Conservation (phyloP, 2,329 filamentous ascomycete genomes). For the Pseudogymnoascus sp. region DNA sequence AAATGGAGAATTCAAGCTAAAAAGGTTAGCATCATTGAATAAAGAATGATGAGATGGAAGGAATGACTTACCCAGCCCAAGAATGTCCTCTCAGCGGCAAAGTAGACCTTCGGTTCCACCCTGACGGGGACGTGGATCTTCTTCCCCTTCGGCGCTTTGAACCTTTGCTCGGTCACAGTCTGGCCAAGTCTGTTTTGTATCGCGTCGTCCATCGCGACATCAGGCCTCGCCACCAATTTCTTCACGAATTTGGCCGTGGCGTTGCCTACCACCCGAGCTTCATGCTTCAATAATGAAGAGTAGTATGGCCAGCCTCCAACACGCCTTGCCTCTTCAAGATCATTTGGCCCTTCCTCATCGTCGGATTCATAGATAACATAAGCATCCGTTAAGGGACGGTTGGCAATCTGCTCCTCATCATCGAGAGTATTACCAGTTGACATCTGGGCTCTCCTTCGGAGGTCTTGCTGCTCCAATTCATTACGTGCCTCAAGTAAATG, state of each 20-base stretch:
- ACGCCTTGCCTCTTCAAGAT: constrained; percentile 69
- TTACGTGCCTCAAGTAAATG: constrained; percentile 16
- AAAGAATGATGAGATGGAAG: constrained; percentile 3
- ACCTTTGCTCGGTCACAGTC: constrained; percentile 48
- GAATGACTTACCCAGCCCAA: constrained; percentile 69
- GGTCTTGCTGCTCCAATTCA: constrained; percentile 19
- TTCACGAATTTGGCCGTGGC: background rate
- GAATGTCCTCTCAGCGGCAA: constrained; percentile 93
- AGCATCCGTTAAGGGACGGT: constrained; percentile 54
- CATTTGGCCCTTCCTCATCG: constrained; percentile 67
- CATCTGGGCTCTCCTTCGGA: constrained; percentile 12
- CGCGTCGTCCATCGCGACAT: constrained; percentile 40
- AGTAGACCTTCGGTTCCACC: constrained; percentile 96
- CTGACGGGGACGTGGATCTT: constrained; percentile 93
- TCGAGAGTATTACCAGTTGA: constrained; percentile 46
- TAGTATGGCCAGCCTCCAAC: constrained; percentile 72
- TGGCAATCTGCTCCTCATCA: constrained; percentile 72
- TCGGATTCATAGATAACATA: constrained; percentile 89
- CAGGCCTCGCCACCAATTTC: constrained; percentile 21
- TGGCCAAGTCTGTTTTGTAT: constrained; percentile 46
- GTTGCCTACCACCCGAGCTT: constrained; percentile 16
- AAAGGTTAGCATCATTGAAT: constrained; percentile 15
- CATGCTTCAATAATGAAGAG: constrained; percentile 43
- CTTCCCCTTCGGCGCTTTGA: constrained; percentile 73
- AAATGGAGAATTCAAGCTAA: constrained; percentile 89